These are phyloP conservation scores for Ustilago shanxiensis DNA, from an alignment of 1,284 basidiomycete genomes.

Conservation along the genomic window DNA sequence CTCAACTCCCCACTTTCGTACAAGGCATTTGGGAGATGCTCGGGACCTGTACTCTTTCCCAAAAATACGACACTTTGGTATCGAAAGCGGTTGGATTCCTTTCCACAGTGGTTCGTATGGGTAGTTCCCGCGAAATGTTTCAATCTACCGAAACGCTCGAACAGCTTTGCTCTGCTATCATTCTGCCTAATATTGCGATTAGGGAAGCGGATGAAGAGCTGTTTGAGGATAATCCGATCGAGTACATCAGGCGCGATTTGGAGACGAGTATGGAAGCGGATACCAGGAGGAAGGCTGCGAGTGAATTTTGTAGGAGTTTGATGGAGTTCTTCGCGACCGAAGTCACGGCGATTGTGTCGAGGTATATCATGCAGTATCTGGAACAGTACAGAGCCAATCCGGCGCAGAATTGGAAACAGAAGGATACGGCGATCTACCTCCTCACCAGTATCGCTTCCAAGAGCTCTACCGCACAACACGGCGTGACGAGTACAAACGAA, in stretches of 20 bases:
- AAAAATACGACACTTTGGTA: constrained; percentile 88
- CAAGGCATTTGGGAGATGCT: constrained; percentile 91
- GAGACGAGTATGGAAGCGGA: constrained; percentile 75
- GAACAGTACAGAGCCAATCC: constrained; percentile 76
- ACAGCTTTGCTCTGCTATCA: constrained; percentile 87
- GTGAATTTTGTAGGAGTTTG: constrained; percentile 90
- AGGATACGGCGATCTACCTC: constrained; percentile 95
- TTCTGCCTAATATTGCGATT: constrained; percentile 90
- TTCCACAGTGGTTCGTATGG: constrained; percentile 82
- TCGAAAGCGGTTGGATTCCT: constrained; percentile 93
- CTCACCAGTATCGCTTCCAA: constrained; percentile 90
- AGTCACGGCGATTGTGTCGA: constrained; percentile 85
- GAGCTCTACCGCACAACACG: constrained; percentile 79
- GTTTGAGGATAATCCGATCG: constrained; percentile 96
- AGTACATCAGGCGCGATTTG: constrained; percentile 92
- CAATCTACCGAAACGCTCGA: constrained; percentile 79
- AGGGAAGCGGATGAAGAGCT: constrained; percentile 92
- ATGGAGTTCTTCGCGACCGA: constrained; percentile 83
- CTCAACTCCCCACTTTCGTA: constrained; percentile 84
- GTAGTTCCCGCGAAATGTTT: constrained; percentile 76
- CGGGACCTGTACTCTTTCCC: constrained; percentile 78
- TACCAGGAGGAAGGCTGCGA: constrained; percentile 90
- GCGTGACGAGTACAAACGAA: constrained; percentile 91
- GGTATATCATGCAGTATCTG: constrained; percentile 84
- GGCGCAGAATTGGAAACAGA: constrained; percentile 85